phyloP scores from a whole-genome alignment of 768 basidiomycete species.

The Pulveroboletus frians region DNA sequence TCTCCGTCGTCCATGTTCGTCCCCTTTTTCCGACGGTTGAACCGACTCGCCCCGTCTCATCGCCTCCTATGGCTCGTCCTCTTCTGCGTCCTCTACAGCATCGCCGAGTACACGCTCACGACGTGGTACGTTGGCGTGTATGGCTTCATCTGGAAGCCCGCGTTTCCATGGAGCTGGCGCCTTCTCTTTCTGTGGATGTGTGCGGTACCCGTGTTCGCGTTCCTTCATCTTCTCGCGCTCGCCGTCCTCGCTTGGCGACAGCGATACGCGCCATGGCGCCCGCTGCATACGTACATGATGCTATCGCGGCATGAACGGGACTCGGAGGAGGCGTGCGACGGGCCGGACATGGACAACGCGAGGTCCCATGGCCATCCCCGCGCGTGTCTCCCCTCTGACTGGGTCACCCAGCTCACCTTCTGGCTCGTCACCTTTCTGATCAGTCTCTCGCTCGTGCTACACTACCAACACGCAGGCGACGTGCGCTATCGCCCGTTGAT shows the following conservation, averaged over 20 bases:
- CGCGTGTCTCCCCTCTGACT: neutral
- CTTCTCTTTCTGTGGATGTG: slow-evolving; percentile 11
- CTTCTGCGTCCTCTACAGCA: slow-evolving; percentile 4
- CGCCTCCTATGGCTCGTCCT: neutral
- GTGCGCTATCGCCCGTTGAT: slow-evolving; percentile 13
- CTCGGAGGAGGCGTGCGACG: slow-evolving; percentile 2
- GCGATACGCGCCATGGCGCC: neutral
- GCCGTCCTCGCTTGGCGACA: neutral
- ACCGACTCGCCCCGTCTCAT: neutral
- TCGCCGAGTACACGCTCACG: slow-evolving; percentile 9
- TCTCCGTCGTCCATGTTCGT: too few species aligned
- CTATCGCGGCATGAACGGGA: slow-evolving; percentile 6
- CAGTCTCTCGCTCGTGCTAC: slow-evolving; percentile 2
- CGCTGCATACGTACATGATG: slow-evolving; percentile 6
- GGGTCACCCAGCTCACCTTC: neutral
- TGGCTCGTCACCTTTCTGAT: slow-evolving; percentile 5
- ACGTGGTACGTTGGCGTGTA: slow-evolving; percentile 1
- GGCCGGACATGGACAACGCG: too few species aligned
- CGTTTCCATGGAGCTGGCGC: slow-evolving; percentile 20
- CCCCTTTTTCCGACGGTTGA: neutral
- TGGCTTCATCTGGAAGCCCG: slow-evolving; percentile 12
- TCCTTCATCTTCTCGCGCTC: slow-evolving; percentile 8
- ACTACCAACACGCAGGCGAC: slow-evolving; percentile 7
- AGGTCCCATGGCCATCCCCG: neutral
- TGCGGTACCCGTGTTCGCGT: slow-evolving; percentile 9